Percentiles rank a stretch among this genome's conserved stretches.
Conservation (phyloP, 768 basidiomycete genomes). For the Megacollybia marginata region DNA sequence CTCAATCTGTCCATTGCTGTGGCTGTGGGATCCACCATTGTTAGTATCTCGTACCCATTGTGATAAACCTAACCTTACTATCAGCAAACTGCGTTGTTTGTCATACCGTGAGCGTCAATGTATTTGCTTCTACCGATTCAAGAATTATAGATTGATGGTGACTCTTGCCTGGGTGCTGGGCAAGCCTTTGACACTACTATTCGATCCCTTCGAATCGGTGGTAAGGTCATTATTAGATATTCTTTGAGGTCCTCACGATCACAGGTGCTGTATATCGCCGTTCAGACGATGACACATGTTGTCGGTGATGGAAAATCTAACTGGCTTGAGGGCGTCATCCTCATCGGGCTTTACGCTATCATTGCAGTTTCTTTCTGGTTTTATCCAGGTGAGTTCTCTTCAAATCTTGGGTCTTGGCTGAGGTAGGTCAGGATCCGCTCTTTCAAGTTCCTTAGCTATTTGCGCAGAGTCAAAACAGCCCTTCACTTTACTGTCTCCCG, state of each 20-base stretch:
- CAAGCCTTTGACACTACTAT: constrained; percentile 74
- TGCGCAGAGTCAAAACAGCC: neutral
- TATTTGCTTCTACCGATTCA: neutral
- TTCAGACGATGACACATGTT: constrained; percentile 79
- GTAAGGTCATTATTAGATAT: constrained; percentile 14
- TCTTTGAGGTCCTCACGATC: constrained; percentile 34
- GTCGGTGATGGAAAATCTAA: constrained; percentile 85
- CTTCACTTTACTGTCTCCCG: neutral
- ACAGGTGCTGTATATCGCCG: constrained; percentile 32
- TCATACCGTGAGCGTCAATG: constrained; percentile 43
- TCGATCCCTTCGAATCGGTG: constrained; percentile 80
- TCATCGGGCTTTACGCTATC: constrained; percentile 65
- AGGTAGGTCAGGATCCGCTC: neutral
- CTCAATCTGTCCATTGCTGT: constrained; percentile 79
- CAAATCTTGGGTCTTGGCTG: neutral
- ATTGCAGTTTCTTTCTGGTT: constrained; percentile 74
- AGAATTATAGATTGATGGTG: constrained; percentile 50
- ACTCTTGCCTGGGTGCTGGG: constrained; percentile 74
- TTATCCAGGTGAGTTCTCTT: constrained; percentile 34
- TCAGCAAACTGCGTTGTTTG: constrained; percentile 68
- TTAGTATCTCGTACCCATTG: constrained; percentile 23
- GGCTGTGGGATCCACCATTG: constrained; percentile 73
- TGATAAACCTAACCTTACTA: neutral
- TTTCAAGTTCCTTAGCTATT: neutral
- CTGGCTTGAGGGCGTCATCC: constrained; percentile 82